Evolutionary conservation across 345 rosid species (phyloP).

Genomic region (Salix dunnii): DNA sequence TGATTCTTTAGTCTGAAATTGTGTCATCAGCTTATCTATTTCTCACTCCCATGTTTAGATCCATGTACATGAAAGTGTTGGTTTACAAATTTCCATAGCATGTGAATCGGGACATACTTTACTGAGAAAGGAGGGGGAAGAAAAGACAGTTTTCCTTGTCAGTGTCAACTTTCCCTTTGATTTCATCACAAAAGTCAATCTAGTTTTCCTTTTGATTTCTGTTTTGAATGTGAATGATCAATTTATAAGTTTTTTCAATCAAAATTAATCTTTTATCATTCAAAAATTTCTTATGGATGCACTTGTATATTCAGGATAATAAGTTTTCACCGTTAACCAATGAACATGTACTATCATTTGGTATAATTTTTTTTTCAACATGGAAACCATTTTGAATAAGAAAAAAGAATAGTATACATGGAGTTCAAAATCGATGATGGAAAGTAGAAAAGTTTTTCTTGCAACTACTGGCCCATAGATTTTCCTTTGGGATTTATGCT

Average conservation of each 20-base stretch:
- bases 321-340: neutral
- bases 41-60: neutral
- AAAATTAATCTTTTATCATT: neutral
- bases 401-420: neutral
- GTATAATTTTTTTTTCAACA: neutral
- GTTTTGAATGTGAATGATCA: neutral
- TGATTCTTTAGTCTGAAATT: too few relatives aligned
- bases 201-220: neutral
- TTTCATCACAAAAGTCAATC: neutral
- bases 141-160: neutral
- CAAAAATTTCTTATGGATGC: neutral
- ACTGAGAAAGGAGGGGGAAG: too few relatives aligned
- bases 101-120: neutral
- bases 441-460: neutral
- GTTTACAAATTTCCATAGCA: neutral
- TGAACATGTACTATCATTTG: neutral
- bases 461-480: neutral
- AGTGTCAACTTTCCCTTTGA: neutral
- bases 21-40: neutral
- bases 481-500: neutral
- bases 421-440: neutral
- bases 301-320: neutral
- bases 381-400: neutral
- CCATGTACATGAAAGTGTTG: neutral
- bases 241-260: too few relatives aligned